Conservation (phyloP, 202 grass and related monocot species). For the Setaria italica region DNA sequence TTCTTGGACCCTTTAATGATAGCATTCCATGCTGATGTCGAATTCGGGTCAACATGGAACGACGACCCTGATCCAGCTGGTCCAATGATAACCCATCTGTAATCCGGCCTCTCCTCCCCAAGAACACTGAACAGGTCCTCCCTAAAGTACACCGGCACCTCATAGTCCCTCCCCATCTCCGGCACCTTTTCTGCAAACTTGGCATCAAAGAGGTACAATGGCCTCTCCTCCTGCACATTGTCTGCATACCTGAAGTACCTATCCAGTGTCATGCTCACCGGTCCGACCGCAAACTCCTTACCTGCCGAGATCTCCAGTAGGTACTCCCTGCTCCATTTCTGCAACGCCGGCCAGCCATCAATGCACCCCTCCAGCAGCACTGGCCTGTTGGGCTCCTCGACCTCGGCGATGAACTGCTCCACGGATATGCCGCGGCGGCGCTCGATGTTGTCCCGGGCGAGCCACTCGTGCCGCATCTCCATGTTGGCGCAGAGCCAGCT, state of each 20-base stretch:
- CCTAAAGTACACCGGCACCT: slow-evolving; percentile 73
- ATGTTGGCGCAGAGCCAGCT: slow-evolving; percentile 98
- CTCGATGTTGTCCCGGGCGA: slow-evolving; percentile 79
- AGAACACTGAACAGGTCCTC: slow-evolving; percentile 86
- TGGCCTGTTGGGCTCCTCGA: slow-evolving; percentile 80
- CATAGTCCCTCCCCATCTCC: slow-evolving; percentile 77
- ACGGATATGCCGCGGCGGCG: slow-evolving; percentile 63
- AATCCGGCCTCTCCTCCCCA: slow-evolving; percentile 78
- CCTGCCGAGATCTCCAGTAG: slow-evolving; percentile 56
- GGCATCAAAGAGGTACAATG: slow-evolving; percentile 82
- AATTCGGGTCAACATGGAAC: slow-evolving; percentile 96
- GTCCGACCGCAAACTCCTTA: slow-evolving; percentile 63
- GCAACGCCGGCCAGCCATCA: slow-evolving; percentile 65
- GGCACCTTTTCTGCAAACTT: slow-evolving; percentile 79
- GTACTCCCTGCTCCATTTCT: slow-evolving; percentile 66
- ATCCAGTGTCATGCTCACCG: slow-evolving; percentile 71
- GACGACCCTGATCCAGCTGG: slow-evolving; percentile 80
- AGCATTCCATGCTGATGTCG: slow-evolving; percentile 92
- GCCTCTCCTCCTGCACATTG: slow-evolving; percentile 80
- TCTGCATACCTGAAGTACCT: slow-evolving; percentile 77
- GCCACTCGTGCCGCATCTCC: slow-evolving; percentile 94
- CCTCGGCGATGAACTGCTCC: slow-evolving; percentile 68
- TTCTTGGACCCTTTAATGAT: slow-evolving; percentile 88
- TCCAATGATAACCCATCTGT: slow-evolving; percentile 90
- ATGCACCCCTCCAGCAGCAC: slow-evolving; percentile 92